A percentile compares a stretch with the other conserved stretches of the same genome.
These are phyloP conservation scores for Boletus rubropictus DNA, from an alignment of 768 basidiomycete species.

Conservation along the genomic window DNA sequence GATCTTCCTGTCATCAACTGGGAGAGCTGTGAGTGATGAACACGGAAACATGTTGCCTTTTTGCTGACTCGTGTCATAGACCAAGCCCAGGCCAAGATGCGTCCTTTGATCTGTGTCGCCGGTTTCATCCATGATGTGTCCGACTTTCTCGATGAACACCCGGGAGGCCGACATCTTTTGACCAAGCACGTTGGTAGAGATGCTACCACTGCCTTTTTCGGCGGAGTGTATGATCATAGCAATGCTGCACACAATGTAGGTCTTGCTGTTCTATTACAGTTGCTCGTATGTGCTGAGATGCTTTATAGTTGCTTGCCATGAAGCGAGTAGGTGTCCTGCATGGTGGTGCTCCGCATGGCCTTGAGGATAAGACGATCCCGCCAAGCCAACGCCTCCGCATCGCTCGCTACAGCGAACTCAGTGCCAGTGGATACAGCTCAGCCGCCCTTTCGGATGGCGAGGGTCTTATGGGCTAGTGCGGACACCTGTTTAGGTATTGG, in stretches of 20 bases:
- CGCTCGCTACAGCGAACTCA: conserved; percentile 54
- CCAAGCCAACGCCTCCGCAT: conserved; percentile 71
- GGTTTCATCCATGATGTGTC: conserved; percentile 92
- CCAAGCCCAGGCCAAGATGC: conserved; percentile 71
- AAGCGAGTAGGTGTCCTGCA: conserved; percentile 53
- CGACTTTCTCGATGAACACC: conserved; percentile 83
- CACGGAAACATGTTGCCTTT: background rate
- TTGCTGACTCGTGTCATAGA: conserved; percentile 36
- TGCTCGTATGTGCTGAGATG: conserved; percentile 3
- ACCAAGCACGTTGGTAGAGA: conserved; percentile 85
- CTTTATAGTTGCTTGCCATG: conserved; percentile 34
- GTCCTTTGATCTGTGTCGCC: conserved; percentile 79
- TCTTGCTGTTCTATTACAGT: background rate
- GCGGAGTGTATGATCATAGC: conserved; percentile 84
- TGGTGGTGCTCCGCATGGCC: conserved; percentile 47
- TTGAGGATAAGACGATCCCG: conserved; percentile 61
- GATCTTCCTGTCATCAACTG: conserved; percentile 79
- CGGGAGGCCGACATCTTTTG: conserved; percentile 81
- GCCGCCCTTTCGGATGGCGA: conserved; percentile 56
- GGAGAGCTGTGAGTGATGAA: conserved; percentile 65
- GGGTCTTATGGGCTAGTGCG: conserved; percentile 37
- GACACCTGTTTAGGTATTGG: background rate
- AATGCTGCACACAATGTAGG: conserved; percentile 82
- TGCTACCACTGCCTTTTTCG: conserved; percentile 91
- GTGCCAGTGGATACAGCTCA: conserved; percentile 45